phyloP scores from a whole-genome alignment of 345 rosid genomes.

The Arabis hirsuta region DNA sequence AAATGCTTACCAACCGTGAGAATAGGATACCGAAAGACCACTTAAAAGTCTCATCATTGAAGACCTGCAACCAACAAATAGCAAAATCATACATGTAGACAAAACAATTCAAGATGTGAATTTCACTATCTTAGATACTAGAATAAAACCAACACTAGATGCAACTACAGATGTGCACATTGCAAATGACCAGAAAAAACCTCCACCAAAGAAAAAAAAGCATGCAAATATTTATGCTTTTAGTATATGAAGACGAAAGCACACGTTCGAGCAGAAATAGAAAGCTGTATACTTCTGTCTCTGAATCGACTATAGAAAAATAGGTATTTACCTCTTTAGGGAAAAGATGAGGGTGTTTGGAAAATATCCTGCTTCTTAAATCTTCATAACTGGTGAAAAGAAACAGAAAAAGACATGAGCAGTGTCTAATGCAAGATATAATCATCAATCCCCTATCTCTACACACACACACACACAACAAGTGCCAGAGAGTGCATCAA shows the following conservation, averaged over 20 bases:
- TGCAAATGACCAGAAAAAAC: background rate
- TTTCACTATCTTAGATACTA: slow-evolving; percentile 6
- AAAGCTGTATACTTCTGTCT: background rate
- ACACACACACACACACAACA: slow-evolving; percentile 28
- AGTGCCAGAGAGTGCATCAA: slow-evolving; percentile 16
- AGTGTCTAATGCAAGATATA: background rate
- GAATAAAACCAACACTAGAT: slow-evolving; percentile 5
- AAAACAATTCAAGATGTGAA: background rate
- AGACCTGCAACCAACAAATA: slow-evolving; percentile 58
- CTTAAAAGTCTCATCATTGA: slow-evolving; percentile 83
- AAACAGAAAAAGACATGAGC: slow-evolving; percentile 5
- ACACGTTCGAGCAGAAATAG: background rate
- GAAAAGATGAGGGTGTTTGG: slow-evolving; percentile 82
- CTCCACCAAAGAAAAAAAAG: background rate
- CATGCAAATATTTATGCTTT: background rate
- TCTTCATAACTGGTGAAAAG: slow-evolving; percentile 65
- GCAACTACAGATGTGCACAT: slow-evolving; percentile 16
- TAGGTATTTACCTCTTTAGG: slow-evolving; percentile 77
- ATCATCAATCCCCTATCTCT: slow-evolving; percentile 7
- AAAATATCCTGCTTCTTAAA: slow-evolving; percentile 77
- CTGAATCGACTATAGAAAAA: background rate
- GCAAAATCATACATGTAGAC: slow-evolving; percentile 23
- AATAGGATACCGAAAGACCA: slow-evolving; percentile 98
- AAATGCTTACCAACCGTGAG: slow-evolving; percentile 85
- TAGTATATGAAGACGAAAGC: background rate